A percentile compares a stretch with the other conserved stretches of the same genome.
Conservation (phyloP, 805 yeast genomes). For the Candida corydali region DNA sequence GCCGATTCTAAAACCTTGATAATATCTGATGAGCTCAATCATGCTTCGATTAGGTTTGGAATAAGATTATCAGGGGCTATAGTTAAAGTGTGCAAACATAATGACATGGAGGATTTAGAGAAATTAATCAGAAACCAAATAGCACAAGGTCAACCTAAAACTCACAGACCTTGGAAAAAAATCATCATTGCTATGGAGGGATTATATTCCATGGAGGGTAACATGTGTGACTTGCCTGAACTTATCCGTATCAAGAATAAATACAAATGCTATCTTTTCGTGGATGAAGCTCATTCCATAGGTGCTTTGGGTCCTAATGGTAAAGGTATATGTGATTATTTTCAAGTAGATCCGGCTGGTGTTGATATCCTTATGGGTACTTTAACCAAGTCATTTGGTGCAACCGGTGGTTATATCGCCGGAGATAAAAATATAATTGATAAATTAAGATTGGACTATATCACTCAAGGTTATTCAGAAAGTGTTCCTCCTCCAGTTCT, state of each 20-base stretch:
- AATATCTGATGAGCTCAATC: slow-evolving; percentile 91
- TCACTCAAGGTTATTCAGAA: slow-evolving; percentile 77
- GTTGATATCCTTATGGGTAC: slow-evolving; percentile 97
- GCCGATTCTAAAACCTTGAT: slow-evolving; percentile 87
- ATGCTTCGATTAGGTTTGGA: slow-evolving; percentile 94
- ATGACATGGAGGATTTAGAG: slow-evolving; percentile 80
- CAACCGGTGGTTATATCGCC: slow-evolving; percentile 97
- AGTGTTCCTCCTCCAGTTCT: slow-evolving; percentile 88
- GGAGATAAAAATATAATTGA: slow-evolving; percentile 67
- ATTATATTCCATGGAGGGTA: slow-evolving; percentile 89
- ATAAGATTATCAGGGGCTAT: slow-evolving; percentile 89
- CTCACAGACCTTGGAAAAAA: slow-evolving; percentile 95
- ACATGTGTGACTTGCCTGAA: slow-evolving; percentile 75
- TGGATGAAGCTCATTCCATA: slow-evolving; percentile 97
- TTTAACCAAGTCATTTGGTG: slow-evolving; percentile 95
- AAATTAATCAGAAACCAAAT: slow-evolving; percentile 75
- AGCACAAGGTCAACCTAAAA: slow-evolving; percentile 90
- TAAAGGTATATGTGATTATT: slow-evolving; percentile 93
- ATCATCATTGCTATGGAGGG: slow-evolving; percentile 87
- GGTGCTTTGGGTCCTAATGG: slow-evolving; percentile 98
- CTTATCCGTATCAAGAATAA: slow-evolving; percentile 70
- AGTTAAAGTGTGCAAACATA: slow-evolving; percentile 88
- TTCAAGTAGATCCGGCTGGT: slow-evolving; percentile 67
- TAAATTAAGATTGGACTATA: slow-evolving; percentile 65
- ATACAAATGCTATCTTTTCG: slow-evolving; percentile 84